phyloP scores from a whole-genome alignment of 1,284 basidiomycete genomes.

The Tylopilus sp. region DNA sequence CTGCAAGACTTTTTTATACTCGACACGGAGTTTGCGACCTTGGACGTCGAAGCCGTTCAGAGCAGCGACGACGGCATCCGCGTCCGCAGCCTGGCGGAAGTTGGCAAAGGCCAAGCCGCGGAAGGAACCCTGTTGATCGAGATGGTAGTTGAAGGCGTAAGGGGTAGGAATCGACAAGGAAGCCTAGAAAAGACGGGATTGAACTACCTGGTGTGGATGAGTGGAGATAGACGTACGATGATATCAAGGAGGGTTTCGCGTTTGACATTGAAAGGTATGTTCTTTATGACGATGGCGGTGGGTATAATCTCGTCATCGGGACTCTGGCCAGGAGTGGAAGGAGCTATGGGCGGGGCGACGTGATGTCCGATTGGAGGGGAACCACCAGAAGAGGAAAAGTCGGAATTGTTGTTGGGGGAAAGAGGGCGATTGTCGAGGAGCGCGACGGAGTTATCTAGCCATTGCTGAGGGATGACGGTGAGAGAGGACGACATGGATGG shows the following conservation, averaged over 20 bases:
- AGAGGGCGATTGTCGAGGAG: constrained; percentile 67
- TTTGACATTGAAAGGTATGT: constrained; percentile 98
- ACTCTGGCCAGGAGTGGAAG: constrained; percentile 47
- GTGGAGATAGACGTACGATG: constrained; percentile 62
- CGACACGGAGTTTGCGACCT: constrained; percentile 96
- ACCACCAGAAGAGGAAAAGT: constrained; percentile 79
- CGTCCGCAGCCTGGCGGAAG: constrained; percentile 88
- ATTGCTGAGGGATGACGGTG: constrained; percentile 52
- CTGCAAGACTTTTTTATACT: constrained; percentile 99
- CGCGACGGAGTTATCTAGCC: constrained; percentile 61
- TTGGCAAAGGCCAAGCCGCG: constrained; percentile 98
- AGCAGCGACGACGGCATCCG: constrained; percentile 93
- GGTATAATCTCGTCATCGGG: constrained; percentile 93
- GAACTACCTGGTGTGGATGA: constrained; percentile 15
- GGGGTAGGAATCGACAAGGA: constrained; percentile 94
- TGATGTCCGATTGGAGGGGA: constrained; percentile 68
- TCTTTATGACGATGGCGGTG: constrained; percentile 99
- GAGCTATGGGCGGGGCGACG: constrained; percentile 44
- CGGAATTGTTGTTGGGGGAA: constrained; percentile 81
- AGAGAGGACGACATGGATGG: not conserved
- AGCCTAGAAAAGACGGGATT: constrained; percentile 46
- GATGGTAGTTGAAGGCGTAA: constrained; percentile 99
- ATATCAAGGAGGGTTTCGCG: constrained; percentile 94
- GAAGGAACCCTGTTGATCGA: constrained; percentile 93
- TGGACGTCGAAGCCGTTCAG: constrained; percentile 95